phyloP scores from a whole-genome alignment of 768 basidiomycete species.

The Sarcomyxa edulis region DNA sequence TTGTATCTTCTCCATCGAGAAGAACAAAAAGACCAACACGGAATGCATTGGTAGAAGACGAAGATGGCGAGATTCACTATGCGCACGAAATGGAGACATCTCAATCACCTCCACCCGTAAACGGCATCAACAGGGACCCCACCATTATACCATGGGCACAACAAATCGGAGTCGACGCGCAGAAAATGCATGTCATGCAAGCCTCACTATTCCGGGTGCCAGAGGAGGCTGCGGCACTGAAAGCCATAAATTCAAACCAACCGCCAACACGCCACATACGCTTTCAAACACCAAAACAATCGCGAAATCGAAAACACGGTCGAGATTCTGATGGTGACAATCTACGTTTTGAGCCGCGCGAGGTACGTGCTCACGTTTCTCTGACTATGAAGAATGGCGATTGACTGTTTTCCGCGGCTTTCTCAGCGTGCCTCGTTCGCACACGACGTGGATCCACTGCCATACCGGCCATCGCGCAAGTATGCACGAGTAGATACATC shows the following conservation, averaged over 20 bases:
- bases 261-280: slow-evolving; percentile 17
- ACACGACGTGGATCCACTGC: slow-evolving; percentile 58
- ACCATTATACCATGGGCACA: slow-evolving; percentile 68
- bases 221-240: slow-evolving; percentile 65
- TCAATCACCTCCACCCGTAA: slow-evolving; percentile 27
- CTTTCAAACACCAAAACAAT: slow-evolving; percentile 28
- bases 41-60: slow-evolving; percentile 50
- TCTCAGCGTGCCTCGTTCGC: slow-evolving; percentile 75
- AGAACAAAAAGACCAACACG: slow-evolving; percentile 20
- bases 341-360: slow-evolving; percentile 51
- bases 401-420: no score
- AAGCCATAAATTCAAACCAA: slow-evolving; percentile 38
- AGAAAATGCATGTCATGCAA: slow-evolving; percentile 93
- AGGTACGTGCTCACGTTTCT: slow-evolving; percentile 34
- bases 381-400: no score
- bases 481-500: slow-evolving; percentile 70
- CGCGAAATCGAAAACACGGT: slow-evolving; percentile 63
- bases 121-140: slow-evolving; percentile 31
- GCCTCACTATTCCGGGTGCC: slow-evolving; percentile 77
- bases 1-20: slow-evolving; percentile 21
- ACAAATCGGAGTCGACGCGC: slow-evolving; percentile 72
- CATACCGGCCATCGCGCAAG: slow-evolving; percentile 74
- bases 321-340: slow-evolving; percentile 76
- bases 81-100: slow-evolving; percentile 38
- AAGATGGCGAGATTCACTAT: slow-evolving; percentile 44